Evolutionary conservation across 2,329 filamentous ascomycete genomes (phyloP).

Genomic region (Trichoderma semiorbis): DNA sequence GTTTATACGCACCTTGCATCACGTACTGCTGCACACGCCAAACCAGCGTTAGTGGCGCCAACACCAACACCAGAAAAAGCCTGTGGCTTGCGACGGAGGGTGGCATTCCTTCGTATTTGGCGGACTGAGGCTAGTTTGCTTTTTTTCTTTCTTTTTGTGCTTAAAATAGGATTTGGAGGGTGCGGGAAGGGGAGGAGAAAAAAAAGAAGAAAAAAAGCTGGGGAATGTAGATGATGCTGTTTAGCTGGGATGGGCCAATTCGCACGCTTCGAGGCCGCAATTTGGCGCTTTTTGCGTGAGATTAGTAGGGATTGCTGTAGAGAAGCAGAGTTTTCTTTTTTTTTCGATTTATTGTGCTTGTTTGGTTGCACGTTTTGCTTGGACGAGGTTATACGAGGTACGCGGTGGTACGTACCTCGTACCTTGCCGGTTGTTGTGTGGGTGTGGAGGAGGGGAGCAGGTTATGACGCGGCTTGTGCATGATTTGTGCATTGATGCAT

Average conservation of each 20-base stretch:
- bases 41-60: neutral
- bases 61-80: neutral
- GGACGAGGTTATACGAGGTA: neutral
- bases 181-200: neutral
- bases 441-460: neutral
- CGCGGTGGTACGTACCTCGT: neutral
- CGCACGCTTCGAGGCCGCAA: neutral
- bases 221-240: neutral
- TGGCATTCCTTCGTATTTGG: slow-evolving; percentile 18
- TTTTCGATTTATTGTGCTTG: neutral
- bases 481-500: neutral
- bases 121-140: neutral
- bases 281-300: neutral
- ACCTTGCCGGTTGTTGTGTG: neutral
- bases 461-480: neutral
- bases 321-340: neutral
- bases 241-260: neutral
- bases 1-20: neutral
- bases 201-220: neutral
- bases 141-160: neutral
- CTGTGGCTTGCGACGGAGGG: slow-evolving; percentile 9
- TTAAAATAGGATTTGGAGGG: neutral
- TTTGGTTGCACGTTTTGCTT: neutral
- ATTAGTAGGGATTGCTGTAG: neutral
- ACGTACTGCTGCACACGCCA: neutral